Conservation (phyloP, 495 filamentous ascomycete species). For the Penicillium coprophilum region DNA sequence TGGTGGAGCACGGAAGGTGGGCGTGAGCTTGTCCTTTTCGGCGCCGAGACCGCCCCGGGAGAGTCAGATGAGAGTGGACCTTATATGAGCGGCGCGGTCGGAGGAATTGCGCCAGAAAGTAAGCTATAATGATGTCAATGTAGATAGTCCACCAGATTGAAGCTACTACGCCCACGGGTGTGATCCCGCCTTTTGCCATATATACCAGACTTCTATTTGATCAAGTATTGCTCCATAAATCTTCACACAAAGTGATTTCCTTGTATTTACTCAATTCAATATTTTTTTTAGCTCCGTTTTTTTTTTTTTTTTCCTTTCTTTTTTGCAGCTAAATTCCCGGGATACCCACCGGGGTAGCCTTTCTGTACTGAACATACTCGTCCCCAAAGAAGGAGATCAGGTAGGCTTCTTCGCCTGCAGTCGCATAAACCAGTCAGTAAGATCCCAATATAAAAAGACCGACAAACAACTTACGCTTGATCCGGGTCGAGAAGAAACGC, state of each 20-base stretch:
- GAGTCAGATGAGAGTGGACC: constrained; percentile 29
- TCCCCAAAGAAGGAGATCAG: constrained; percentile 80
- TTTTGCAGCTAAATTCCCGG: constrained; percentile 55
- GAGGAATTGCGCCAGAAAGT: constrained; percentile 41
- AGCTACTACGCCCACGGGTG: constrained; percentile 8
- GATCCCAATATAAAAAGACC: background rate
- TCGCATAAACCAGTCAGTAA: constrained; percentile 9
- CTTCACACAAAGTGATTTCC: background rate
- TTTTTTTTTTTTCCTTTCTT: background rate
- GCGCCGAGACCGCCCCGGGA: constrained; percentile 33
- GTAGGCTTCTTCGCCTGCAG: constrained; percentile 69
- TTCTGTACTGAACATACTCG: constrained; percentile 74
- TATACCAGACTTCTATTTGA: constrained; percentile 16
- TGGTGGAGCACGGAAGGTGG: constrained; percentile 84
- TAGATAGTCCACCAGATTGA: background rate
- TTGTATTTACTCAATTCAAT: background rate
- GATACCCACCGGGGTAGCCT: constrained; percentile 68
- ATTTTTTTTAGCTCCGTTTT: background rate
- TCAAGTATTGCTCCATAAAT: background rate
- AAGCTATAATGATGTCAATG: constrained; percentile 33
- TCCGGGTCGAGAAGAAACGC: constrained; percentile 75
- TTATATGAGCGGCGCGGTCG: constrained; percentile 63
- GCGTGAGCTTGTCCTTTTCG: constrained; percentile 62
- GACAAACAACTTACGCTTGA: constrained; percentile 54
- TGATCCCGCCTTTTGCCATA: constrained; percentile 18